Evolutionary conservation across 2,329 filamentous ascomycete species (phyloP).

Genomic region (Clarireedia homoeocarpa): DNA sequence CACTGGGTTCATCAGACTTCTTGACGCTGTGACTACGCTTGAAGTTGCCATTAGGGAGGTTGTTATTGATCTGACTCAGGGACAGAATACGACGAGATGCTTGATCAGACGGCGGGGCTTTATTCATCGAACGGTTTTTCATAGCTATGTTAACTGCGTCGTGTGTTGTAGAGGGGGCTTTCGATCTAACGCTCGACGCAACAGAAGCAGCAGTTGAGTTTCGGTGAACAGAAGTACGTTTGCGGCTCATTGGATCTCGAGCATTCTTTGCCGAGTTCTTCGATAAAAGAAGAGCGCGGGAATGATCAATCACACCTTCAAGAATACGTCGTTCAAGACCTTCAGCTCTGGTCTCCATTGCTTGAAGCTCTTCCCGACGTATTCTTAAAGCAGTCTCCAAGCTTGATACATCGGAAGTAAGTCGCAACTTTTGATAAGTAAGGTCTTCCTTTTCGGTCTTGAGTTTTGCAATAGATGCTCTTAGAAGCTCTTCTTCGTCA

Average conservation of each 20-base stretch:
- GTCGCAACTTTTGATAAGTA: conserved; percentile 65
- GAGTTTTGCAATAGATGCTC: conserved; percentile 43
- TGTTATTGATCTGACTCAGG: conserved; percentile 80
- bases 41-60: conserved; percentile 53
- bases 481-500: conserved; percentile 55
- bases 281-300: conserved; percentile 76
- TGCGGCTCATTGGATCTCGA: conserved; percentile 42
- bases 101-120: conserved; percentile 33
- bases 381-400: conserved; percentile 85
- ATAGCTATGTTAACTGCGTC: conserved; percentile 46
- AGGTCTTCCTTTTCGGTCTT: conserved; percentile 64
- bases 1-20: conserved; percentile 41
- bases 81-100: conserved; percentile 75
- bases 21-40: conserved; percentile 75
- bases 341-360: conserved; percentile 87
- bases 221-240: conserved; percentile 40
- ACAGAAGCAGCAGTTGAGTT: conserved; percentile 33
- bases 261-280: conserved; percentile 38
- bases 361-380: conserved; percentile 80
- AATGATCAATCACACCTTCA: conserved; percentile 94
- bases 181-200: conserved; percentile 26
- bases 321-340: conserved; percentile 85
- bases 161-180: conserved; percentile 30
- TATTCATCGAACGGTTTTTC: conserved; percentile 28
- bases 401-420: conserved; percentile 80